Evolutionary conservation across 192 early-diverging fungal genomes (phyloP), one percentile per base, ranked within the genome.

Genomic region (Coemansia sp.): DNA sequence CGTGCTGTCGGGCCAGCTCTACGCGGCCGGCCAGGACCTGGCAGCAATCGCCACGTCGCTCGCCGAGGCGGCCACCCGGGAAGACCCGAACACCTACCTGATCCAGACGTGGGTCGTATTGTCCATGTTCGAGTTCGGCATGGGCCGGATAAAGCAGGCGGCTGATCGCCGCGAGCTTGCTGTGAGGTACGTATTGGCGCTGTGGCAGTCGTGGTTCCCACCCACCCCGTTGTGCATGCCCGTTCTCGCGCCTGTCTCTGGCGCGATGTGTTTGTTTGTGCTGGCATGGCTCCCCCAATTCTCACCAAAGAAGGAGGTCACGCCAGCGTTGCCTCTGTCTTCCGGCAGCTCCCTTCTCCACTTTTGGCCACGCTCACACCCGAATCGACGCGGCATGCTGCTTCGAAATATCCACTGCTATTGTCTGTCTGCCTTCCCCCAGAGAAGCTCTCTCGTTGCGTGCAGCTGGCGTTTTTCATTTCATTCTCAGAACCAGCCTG

Each of bases 1-100:
- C 17, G 58, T 76, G 21, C 54, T 70, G 1, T 76, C 73, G 9
- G 73, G 73, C 19, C 63, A 60, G 67, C 62, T 55, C 35, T 70
- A 76, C 30, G 55, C 73, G 8, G 73, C 67, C 12, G 73, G 73
- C 31, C 73, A 76, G 62, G 73, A 76, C 46, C 48, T 76, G 57
- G 73, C 73, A 34, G 73, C 73, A 38, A 76, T 76, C 46, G 73
- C 73, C 8, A 65, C 73, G 29, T 76, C 73, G 40, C 63, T 76
- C 11, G 73, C 73, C 20, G 73, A 76, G 34, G 67, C 64, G 17
- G 73, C 73, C 55, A 76, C 73, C 39, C 58, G 67, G 15, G 73
- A 76, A 46, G 73, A 76, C 58, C 73, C 73, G n/a, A 76, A 76
- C 21, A 76, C 73, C 11, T 76, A 76, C 44, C 21, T 76, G 73